phyloP scores from a whole-genome alignment of 78 protist genomes.

The Dictyostelium capitatum region DNA sequence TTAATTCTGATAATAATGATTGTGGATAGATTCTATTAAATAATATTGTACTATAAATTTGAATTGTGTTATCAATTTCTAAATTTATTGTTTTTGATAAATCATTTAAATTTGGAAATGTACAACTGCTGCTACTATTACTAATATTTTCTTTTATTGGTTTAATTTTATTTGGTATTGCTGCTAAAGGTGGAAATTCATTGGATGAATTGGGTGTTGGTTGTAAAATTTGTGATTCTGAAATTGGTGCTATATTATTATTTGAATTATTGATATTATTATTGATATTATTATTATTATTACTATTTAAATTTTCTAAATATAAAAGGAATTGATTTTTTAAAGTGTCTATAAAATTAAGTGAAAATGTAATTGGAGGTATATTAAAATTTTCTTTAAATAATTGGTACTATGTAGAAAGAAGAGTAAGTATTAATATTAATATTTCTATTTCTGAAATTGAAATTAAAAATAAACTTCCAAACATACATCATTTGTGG shows the following conservation, averaged over 20 bases:
- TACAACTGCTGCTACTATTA: not conserved
- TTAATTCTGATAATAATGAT: conserved; percentile 9
- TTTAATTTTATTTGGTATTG: not conserved
- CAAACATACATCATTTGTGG: conserved; percentile 3
- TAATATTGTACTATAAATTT: conserved; percentile 19
- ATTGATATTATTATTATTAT: not conserved
- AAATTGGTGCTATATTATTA: too few relatives aligned
- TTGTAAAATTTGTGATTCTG: not conserved
- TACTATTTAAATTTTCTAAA: not conserved
- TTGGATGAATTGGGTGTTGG: not conserved
- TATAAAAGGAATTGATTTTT: not conserved
- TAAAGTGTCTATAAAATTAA: not conserved
- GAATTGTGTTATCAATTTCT: not conserved
- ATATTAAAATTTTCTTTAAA: not conserved
- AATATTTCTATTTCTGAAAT: not conserved
- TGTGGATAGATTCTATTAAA: conserved; percentile 34
- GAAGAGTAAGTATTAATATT: not conserved
- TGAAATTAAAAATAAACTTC: not conserved
- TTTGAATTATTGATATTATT: too few relatives aligned
- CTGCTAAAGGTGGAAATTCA: conserved; percentile 7
- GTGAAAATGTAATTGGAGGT: not conserved
- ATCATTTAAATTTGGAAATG: conserved; percentile 9
- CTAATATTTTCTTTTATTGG: not conserved
- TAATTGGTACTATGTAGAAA: conserved; percentile 1
- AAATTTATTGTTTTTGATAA: not conserved